Base-by-base conservation (phyloP, 2,329 filamentous ascomycete species). In the Arthrobotrys megalospora region DNA sequence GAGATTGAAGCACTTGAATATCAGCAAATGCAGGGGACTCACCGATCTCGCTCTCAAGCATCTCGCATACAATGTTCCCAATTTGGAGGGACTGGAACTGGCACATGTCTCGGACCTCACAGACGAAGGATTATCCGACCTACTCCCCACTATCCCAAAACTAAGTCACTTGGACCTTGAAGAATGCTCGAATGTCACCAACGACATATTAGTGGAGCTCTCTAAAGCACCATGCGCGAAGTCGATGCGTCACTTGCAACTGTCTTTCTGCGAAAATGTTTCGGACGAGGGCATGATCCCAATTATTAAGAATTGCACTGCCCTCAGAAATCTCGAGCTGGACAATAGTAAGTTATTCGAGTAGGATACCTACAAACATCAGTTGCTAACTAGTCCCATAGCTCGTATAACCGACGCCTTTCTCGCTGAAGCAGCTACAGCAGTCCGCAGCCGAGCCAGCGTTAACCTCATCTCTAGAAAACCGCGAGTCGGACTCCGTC, bases 161-260 rank as follows among this genome's bases (percentile, higher is more conserved):
- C 88, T 99, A 16, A 94, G 93, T 0, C 93, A 96, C 83, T 87
- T 99, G 48, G 96, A 98, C 81, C 86, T 98, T 1, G 96, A 99
- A 84, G 94, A 97, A 81, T 87, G 97, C 11, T 88, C 90, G 4
- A 87, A 90, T 32, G 85, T 98, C 12, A 94, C 92, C 16, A 96
- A 98, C 83, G 85, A 86, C 3, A 86, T 93, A 0, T 86, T 97
- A 1, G 88, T 93, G 69, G 89, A 92, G 79, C 87, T 99, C 6
- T 90, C 93, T 58, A 91, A 90, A 81, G 89, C 93, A 0, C 91
- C 93, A 0, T 97, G 93, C 82, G 91, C 91, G 0, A 84, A 88
- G 0, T 87, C 85, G 21, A 87, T 99, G 6, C 88, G 92, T 80
- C 94, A 97, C 83, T 88, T 98, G 5, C 94, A 93, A 67, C 88